Base-by-base conservation (phyloP, 768 basidiomycete genomes). In the Solioccasus polychromus region DNA sequence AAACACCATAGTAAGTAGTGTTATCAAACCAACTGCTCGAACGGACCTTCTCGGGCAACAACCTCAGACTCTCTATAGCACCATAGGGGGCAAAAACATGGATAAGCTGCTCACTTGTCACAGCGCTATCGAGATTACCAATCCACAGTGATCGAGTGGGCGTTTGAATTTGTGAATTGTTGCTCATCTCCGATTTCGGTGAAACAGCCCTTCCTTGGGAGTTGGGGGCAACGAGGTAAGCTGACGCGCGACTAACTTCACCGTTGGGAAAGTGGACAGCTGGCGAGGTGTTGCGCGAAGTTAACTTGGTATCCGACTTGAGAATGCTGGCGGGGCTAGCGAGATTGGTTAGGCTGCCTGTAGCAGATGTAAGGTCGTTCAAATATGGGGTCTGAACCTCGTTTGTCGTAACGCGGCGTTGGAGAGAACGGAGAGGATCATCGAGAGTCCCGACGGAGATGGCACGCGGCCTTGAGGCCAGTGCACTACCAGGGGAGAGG, bases 141-240 rank as follows among this genome's bases (percentile, higher is more conserved):
- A 99, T 96, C 95, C 96, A 99, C 23, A 99, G 73, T 26, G 92
- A 94, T 40, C 96, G 85, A 10, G 95, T 95, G 28, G 96, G 95
- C 31, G 91, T 86, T 69, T 97, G 94, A 43, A 85, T 79, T 59
- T 92, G 88, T 11, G 82, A 79, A 28, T 79, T 73, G 34, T 78
- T 74, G 43, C 57, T 64, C 26, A 69, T 75, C 67, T 91, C 88
- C 30, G 83, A 76, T 66, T 91, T 92, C 19, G 90, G 90, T 11
- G 90, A 92, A 44, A 86, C 71, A n/a, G 88, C 82, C 39, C 88
- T 81, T 58, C 80, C 86, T 59, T 83, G 79, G 22, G 76, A 74
- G 36, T 74, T 74, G 22, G 85, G 84, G 9, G 88, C 82, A 48
- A 79, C 71, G 25, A 91, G 72, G 59, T 89, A 90, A 37, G 82